Evolutionary conservation across 345 rosid genomes (phyloP).

Genomic region (Salix arbutifolia): DNA sequence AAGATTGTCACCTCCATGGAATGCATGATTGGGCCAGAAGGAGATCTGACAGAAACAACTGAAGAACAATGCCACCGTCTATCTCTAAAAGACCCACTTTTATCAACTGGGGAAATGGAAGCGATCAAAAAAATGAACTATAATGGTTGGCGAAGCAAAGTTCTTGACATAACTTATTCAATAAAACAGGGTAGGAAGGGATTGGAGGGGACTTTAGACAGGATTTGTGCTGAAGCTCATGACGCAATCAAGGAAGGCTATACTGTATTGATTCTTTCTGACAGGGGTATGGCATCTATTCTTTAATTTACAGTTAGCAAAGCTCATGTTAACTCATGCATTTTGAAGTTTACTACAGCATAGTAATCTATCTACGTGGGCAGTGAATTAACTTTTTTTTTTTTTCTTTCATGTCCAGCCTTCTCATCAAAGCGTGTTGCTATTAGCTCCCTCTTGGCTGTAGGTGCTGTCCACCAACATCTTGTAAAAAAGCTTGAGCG

Average conservation of each 20-base stretch:
- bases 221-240: slow-evolving; percentile 85
- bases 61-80: slow-evolving; percentile 98
- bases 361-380: neutral
- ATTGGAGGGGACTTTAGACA: slow-evolving; percentile 77
- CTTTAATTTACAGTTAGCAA: neutral
- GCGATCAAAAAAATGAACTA: slow-evolving; percentile 83
- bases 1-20: slow-evolving; percentile 98
- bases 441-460: slow-evolving; percentile 95
- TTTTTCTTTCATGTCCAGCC: slow-evolving; percentile 34
- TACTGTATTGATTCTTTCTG: slow-evolving; percentile 81
- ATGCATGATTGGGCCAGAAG: slow-evolving; percentile 99
- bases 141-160: slow-evolving; percentile 85
- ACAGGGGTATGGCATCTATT: slow-evolving; percentile 64
- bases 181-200: slow-evolving; percentile 80
- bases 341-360: neutral
- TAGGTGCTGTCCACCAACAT: slow-evolving; percentile 98
- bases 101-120: slow-evolving; percentile 78
- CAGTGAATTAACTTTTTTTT: neutral
- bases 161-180: slow-evolving; percentile 85
- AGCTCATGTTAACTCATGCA: neutral
- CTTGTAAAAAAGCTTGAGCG: slow-evolving; percentile 86
- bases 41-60: slow-evolving; percentile 94
- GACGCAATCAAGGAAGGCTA: slow-evolving; percentile 85
- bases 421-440: slow-evolving; percentile 80
- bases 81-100: slow-evolving; percentile 79